Conservation (phyloP, 371 early-diverging fungal species). For the Rhizomucor miehei region DNA sequence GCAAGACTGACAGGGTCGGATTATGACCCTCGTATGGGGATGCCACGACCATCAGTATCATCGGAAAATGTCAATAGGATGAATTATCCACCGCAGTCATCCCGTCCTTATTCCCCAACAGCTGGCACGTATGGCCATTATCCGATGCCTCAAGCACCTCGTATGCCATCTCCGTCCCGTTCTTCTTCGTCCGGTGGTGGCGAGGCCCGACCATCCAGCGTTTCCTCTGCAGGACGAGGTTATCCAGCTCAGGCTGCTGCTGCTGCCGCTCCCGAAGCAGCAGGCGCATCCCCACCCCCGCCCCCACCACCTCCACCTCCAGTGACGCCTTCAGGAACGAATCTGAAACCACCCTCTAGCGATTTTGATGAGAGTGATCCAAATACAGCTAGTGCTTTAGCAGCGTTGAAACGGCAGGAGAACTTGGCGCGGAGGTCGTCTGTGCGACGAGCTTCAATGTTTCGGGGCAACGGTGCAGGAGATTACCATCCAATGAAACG, state of each 20-base stretch:
- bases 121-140: not conserved
- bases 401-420: conserved; percentile 47
- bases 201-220: conserved; percentile 2
- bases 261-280: conserved; percentile 13
- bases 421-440: conserved; percentile 46
- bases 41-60: conserved; percentile 41
- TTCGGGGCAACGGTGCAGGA: conserved; percentile 19
- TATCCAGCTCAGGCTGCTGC: conserved; percentile 13
- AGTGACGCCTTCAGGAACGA: conserved; percentile 2
- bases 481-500: conserved; percentile 22
- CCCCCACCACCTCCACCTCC: conserved; percentile 24
- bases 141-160: conserved; percentile 7
- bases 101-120: conserved; percentile 21
- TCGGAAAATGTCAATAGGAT: conserved; percentile 29
- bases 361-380: conserved; percentile 46
- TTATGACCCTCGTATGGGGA: conserved; percentile 38
- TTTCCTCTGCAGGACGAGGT: conserved; percentile 9
- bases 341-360: conserved; percentile 2
- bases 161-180: conserved; percentile 40
- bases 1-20: conserved; percentile 24
- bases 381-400: conserved; percentile 41
- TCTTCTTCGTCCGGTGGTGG: conserved; percentile 18
- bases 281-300: conserved; percentile 17
- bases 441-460: conserved; percentile 49
- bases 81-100: conserved; percentile 20